Evolutionary conservation across 352 stramenopile genomes (phyloP), one percentile per base, ranked within the genome.

Genomic region (Plasmopara muralis): DNA sequence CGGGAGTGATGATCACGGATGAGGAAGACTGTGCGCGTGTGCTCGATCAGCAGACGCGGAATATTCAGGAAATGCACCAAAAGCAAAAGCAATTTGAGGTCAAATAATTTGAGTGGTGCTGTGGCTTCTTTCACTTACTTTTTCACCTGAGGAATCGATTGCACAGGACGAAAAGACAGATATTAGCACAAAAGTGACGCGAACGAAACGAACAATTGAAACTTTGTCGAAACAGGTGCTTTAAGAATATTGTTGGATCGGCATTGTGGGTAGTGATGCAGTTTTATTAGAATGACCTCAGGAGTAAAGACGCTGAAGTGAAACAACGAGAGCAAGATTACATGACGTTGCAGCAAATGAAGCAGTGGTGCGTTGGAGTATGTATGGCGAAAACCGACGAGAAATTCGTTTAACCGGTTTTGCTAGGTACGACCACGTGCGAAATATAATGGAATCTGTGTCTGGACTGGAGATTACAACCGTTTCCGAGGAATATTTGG

Each of bases 291-390:
- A 89, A 87, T 48, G 74, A 85, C 25, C 33, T 81, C 16, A 69
- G 66, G 9, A 89, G 74, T 64, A 83, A 80, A 28, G 77, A 89
- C 34, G 56, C 82, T 2, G 70, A 87, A 33, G 71, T 81, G 18
- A 87, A 90, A 68, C 72, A 85, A 48, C 73, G 75, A 31, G 75
- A 90, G 43, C 73, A 87, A 30, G 75, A 90, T 41, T 86, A 73
- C 47, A 73, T 74, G 42, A 72, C 74, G 28, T 62, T 90, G 2
- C 69, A 81, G 45, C 72, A 83, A 55, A 90, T 90, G 77, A 77
- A 86, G 53, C 57, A 83, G 29, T 88, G 80, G 80, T 90, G 47
- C 20, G 57, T 55, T 38, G 18, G 14, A 47, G 5, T n/a, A 0
- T 6, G 5, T n/a, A 0, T 6, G 33, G 16, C 25, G 33, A 16